Conservation (phyloP, 176 grass and related monocot species). For the Oryza meridionalis region DNA sequence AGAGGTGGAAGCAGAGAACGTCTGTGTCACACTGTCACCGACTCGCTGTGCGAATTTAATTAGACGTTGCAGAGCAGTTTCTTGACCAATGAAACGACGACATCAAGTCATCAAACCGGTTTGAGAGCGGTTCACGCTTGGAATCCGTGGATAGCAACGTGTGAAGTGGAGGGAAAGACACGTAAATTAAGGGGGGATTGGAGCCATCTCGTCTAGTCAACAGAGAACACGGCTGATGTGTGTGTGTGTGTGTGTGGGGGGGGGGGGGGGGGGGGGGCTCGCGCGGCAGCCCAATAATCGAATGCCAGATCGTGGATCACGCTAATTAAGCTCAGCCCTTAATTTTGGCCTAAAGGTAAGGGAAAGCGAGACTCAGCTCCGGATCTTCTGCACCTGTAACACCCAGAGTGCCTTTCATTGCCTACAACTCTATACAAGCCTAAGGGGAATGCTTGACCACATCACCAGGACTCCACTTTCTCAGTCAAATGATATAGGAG, state of each 20-base stretch:
- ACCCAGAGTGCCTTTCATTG: neutral
- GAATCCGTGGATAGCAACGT: neutral
- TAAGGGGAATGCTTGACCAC: neutral
- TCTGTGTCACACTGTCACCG: neutral
- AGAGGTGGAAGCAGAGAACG: neutral
- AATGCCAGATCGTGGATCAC: neutral
- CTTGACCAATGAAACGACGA: too few relatives aligned
- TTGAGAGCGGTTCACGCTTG: neutral
- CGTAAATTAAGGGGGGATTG: neutral
- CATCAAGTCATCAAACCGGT: neutral
- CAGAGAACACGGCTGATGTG: neutral
- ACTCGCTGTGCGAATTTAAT: neutral
- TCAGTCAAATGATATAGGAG: too few relatives aligned
- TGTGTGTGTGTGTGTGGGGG: too few relatives aligned
- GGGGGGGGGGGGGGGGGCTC: too few relatives aligned
- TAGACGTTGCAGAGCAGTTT: neutral
- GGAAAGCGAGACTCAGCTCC: neutral
- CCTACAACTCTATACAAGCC: too few relatives aligned
- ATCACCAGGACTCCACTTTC: neutral
- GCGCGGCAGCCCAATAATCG: constrained; percentile 11
- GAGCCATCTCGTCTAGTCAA: constrained; percentile 23
- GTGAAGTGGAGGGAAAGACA: neutral
- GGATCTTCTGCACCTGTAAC: neutral
- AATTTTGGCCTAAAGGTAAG: constrained; percentile 40
- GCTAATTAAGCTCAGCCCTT: neutral